Conservation (phyloP, 2,329 filamentous ascomycete genomes). For the Diaporthe australafricana region DNA sequence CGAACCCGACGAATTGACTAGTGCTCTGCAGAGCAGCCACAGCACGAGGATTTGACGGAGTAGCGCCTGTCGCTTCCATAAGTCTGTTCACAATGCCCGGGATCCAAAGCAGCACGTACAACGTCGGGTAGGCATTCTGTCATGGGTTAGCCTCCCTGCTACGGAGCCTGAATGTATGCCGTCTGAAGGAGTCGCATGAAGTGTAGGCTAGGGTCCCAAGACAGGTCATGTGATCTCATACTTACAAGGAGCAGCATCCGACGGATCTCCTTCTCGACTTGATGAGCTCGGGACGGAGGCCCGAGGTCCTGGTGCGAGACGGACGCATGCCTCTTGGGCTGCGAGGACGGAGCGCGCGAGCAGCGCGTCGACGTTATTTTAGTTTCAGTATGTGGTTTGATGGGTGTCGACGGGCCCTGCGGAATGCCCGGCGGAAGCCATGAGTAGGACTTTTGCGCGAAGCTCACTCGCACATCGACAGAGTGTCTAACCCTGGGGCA, state of each 20-base stretch:
- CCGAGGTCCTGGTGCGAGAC: background rate
- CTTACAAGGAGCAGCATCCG: constrained; percentile 18
- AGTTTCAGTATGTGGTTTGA: constrained; percentile 12
- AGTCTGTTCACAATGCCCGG: constrained; percentile 23
- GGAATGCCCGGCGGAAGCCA: constrained; percentile 16
- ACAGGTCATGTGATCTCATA: background rate
- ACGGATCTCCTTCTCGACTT: constrained; percentile 17
- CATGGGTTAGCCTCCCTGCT: background rate
- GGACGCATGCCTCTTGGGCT: background rate
- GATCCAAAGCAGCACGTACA: constrained; percentile 22
- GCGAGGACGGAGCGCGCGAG: background rate
- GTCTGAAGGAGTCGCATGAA: background rate
- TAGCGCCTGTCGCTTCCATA: constrained; percentile 14
- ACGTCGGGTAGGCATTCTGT: constrained; percentile 20
- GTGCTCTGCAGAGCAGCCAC: constrained; percentile 15
- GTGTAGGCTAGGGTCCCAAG: background rate
- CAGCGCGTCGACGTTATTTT: constrained; percentile 18
- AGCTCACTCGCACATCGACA: constrained; percentile 16
- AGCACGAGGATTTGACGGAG: background rate
- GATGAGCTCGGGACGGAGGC: background rate
- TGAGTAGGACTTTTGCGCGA: constrained; percentile 12
- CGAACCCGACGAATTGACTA: constrained; percentile 27
- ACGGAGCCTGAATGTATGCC: background rate
- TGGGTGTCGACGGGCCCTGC: background rate
- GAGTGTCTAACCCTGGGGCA: constrained; percentile 20